phyloP scores from a whole-genome alignment of 345 rosid genomes.

The Aurinia saxatilis region DNA sequence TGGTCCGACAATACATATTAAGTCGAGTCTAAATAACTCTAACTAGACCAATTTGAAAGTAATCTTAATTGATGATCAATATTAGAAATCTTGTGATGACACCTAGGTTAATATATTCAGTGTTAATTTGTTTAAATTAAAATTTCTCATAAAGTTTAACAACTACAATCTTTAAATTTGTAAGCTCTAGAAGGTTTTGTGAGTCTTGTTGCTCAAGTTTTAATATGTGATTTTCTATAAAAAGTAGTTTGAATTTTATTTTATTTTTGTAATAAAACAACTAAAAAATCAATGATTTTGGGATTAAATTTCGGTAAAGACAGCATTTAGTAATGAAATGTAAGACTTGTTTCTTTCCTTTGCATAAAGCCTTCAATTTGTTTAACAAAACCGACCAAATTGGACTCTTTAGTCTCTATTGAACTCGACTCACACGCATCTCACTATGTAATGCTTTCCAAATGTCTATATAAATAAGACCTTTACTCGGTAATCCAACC shows the following conservation, averaged over 20 bases:
- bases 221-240: not conserved
- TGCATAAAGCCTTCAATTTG: too few species aligned
- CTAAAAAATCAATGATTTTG: not conserved
- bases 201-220: not conserved
- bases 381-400: not conserved
- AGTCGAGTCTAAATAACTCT: too few species aligned
- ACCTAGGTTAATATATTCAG: too few species aligned
- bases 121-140: too few species aligned
- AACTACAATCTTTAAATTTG: not conserved
- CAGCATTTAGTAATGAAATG: not conserved
- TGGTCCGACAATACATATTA: too few species aligned
- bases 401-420: not conserved
- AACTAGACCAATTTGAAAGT: too few species aligned
- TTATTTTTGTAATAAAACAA: not conserved
- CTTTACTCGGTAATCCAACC: not conserved
- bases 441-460: not conserved
- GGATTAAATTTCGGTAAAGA: not conserved
- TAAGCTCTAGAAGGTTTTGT: not conserved
- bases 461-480: not conserved
- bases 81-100: too few species aligned
- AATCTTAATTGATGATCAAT: too few species aligned
- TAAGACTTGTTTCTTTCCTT: not conserved
- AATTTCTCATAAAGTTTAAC: too few species aligned
- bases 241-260: too few species aligned
- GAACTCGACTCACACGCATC: not conserved